Evolutionary conservation across 164 flowering plant genomes (phyloP), one percentile per base, ranked within the genome.

Genomic region (Vitis rotundifolia): DNA sequence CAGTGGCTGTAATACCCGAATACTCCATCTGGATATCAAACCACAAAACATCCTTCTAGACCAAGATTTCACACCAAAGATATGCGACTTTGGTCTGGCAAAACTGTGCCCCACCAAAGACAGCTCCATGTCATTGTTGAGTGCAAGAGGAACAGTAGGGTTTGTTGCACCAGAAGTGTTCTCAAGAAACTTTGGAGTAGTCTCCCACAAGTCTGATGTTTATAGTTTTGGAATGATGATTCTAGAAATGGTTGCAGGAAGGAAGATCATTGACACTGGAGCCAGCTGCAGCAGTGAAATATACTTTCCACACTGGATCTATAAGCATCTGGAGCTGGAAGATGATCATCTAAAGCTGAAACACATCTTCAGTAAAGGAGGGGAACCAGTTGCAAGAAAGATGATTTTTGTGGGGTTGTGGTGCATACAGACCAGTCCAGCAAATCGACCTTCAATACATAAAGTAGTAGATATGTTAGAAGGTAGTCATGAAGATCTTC

Each of bases 201-300:
- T 71, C 1, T 73, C 80, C 28, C 49, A 77, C 53, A 74, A 74
- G 66, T 77, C 80, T 26, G 77, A 77, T 55, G 77, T 77, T 1
- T 77, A 77, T 11, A 78, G 81, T 14, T 78, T 74, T 15, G 79
- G 77, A 31, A 79, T 76, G 83, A 26, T 80, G 79, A 50, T 77
- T 55, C 68, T 77, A 37, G 78, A 77, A 52, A 76, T 80, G 74
- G 68, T 76, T 19, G 76, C 76, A 2, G 72, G 54, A 55, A 71
- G 73, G 31, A 74, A 66, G 14, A 71, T 68, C 9, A 1, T 19
- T 31, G 59, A 61, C 16, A 66, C 1, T 15, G 22, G 11, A 10
- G 65, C 15, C 1, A 18, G 64, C 16, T 14, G 61, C 0, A 67
- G 56, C 19, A 70, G 75, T 51, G 69, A 72, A 69, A 54, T 59